Base-by-base conservation (phyloP, 1,139 yeast species). In the Spencermartinsiella ligniputridi region DNA sequence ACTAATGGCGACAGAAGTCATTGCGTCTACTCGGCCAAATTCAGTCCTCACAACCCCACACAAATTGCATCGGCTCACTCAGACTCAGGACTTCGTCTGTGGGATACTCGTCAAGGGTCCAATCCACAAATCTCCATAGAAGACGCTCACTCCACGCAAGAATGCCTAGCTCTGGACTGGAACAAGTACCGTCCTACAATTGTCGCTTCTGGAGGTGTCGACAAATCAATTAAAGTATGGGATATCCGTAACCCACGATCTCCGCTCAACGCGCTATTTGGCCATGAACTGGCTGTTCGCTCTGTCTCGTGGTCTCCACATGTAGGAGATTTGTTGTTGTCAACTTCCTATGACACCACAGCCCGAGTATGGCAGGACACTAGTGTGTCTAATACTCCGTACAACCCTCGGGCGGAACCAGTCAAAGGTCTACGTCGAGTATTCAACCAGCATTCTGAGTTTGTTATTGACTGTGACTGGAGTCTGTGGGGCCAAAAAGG, bases 401-500 rank as follows among this genome's bases (percentile, higher is more conserved):
- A 42, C 70, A 75, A 39, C 52, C 67, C 43, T 63, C 70, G 56
- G 60, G 64, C 53, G 58, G 70, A 47, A 56, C 70, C 66, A 33
- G 67, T 68, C 27, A 71, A 69, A 39, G 78, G 81, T 0, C 70
- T 80, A 44, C 65, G 72, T 33, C 79, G 77, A 6, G 74, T 76
- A n/a, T 85, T 88, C 71, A 72, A 75, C 25, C 68, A 66, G 39
- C 97, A 92, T 66, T 74, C 79, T 33, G 98, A 92, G 68, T 92
- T 92, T 67, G 97, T 85, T 2, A 79, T 86, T 53, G 97, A 95
- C n/a, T 83, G 92, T 52, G 97, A 92, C 65, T 92, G 96, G 83
- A 83, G 95, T 54, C 67, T 92, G 45, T 92, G 97, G 97, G 97
- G 97, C 8, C 81, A 83, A 53, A 95, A 94, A 2, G 97, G 97